Conservation (phyloP, 31 red algal species). For the Bonnemaisonia californica region DNA sequence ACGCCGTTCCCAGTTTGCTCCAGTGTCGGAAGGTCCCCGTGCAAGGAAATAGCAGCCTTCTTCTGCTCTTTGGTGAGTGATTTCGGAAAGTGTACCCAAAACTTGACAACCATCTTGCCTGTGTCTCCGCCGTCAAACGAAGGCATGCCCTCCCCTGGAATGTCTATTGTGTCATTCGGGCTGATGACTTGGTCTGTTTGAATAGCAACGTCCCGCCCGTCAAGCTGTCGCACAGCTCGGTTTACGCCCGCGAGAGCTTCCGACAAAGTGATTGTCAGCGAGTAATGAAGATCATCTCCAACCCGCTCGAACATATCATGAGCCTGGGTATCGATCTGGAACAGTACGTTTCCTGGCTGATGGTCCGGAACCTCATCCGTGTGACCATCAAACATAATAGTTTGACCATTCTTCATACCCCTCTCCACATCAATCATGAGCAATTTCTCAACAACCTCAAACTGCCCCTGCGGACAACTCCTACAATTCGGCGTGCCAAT, state of each 20-base stretch:
- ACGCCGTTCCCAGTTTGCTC: slow-evolving; percentile 42
- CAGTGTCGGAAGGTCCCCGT: slow-evolving; percentile 45
- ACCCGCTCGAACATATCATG: slow-evolving; percentile 67
- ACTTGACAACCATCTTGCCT: slow-evolving; percentile 83
- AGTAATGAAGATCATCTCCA: slow-evolving; percentile 79
- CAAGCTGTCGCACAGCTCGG: slow-evolving; percentile 73
- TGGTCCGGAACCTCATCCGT: slow-evolving; percentile 89
- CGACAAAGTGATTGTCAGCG: slow-evolving; percentile 63
- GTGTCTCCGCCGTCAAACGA: slow-evolving; percentile 20
- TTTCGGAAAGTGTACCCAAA: slow-evolving; percentile 85
- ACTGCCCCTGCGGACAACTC: slow-evolving; percentile 89
- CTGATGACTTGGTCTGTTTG: slow-evolving; percentile 46
- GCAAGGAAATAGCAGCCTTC: slow-evolving; percentile 45
- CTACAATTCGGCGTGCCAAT: slow-evolving; percentile 73
- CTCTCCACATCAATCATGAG: slow-evolving; percentile 86
- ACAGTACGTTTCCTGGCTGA: slow-evolving; percentile 62
- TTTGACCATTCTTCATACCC: slow-evolving; percentile 71
- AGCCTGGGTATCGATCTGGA: slow-evolving; percentile 59
- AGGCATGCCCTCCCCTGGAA: slow-evolving; percentile 82
- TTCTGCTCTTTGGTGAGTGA: slow-evolving; percentile 81
- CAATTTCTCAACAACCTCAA: slow-evolving; percentile 85
- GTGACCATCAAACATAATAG: slow-evolving; percentile 76
- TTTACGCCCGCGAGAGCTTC: slow-evolving; percentile 88
- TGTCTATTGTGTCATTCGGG: slow-evolving; percentile 53
- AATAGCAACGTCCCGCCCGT: slow-evolving; percentile 73